A percentile compares a stretch with the other conserved stretches of the same genome.
Conservation (phyloP, 1,139 yeast genomes). For the Candida tetrigidarum region DNA sequence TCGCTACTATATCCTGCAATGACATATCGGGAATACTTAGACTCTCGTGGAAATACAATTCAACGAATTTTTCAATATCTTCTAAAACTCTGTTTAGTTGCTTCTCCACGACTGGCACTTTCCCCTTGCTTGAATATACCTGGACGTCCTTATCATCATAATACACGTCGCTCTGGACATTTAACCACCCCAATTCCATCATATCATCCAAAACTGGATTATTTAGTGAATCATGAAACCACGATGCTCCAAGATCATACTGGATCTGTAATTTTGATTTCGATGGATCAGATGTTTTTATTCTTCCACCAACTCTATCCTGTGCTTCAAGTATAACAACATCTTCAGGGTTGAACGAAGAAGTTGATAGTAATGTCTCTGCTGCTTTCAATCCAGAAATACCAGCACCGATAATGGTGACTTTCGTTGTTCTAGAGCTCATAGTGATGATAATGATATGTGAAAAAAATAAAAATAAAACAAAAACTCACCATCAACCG, state of each 20-base stretch:
- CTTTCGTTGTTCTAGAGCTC: slow-evolving; percentile 11
- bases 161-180: slow-evolving; percentile 33
- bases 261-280: slow-evolving; percentile 37
- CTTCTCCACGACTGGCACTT: slow-evolving; percentile 28
- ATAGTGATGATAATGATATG: no score
- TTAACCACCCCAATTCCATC: slow-evolving; percentile 29
- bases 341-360: slow-evolving; percentile 34
- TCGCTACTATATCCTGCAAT: slow-evolving; percentile 48
- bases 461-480: no score
- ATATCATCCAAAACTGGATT: slow-evolving; percentile 54
- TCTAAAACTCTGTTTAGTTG: slow-evolving; percentile 46
- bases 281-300: slow-evolving; percentile 33
- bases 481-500: no score
- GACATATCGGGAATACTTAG: slow-evolving; percentile 53
- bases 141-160: slow-evolving; percentile 57
- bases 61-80: slow-evolving; percentile 66
- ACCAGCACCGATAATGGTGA: slow-evolving; percentile 76
- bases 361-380: slow-evolving; percentile 48
- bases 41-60: slow-evolving; percentile 48
- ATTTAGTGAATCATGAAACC: slow-evolving; percentile 81
- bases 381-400: slow-evolving; percentile 84
- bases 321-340: slow-evolving; percentile 54
- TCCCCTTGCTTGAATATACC: slow-evolving; percentile 45
- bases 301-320: slow-evolving; percentile 53
- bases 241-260: slow-evolving; percentile 84